Evolutionary conservation across 2,329 filamentous ascomycete species (phyloP), one percentile per base, ranked within the genome.

Genomic region (Hymenoscyphus scutula): DNA sequence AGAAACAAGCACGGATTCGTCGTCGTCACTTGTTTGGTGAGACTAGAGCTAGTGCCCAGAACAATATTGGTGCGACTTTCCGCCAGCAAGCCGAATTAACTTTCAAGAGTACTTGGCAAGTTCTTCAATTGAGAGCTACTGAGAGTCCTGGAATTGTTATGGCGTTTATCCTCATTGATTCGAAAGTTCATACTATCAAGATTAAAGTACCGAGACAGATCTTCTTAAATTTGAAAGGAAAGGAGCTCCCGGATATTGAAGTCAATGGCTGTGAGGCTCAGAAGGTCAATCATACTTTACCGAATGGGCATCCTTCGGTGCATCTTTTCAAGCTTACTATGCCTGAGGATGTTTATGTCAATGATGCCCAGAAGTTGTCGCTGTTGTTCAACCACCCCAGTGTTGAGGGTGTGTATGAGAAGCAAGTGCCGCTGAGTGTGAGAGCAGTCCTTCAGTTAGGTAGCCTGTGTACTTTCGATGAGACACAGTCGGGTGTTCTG

Each of bases 361-460:
- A 88, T 53, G 91, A 98, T 74, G 82, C 89, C 0, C 89, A 92
- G 65, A 96, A 92, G 73, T 89, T 98, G 65, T 86, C 89, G 1
- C 78, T 89, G 30, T 80, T 98, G 1, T 94, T 97, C 79, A 92
- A 94, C 66, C 93, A 99, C 73, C 86, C 92, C 0, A 97, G 92
- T 74, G 91, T 99, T 1, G 95, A 99, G 76, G 96, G 96, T 32
- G 92, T 99, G 15, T 99, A 99, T 72, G 96, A 99, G 78, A 94
- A 89, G 71, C 90, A 97, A 68, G 83, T 99, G 1, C 92, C 96
- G 0, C 81, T 98, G 5, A 91, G 91, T 66, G 84, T 96, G 56
- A 86, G 94, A 48, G 95, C 94, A 3, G 84, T 99, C 34, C 83
- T 99, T 10, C 90, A 95, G 69, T 81, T 99, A 1, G 96, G 95